A percentile compares a stretch with the other conserved stretches of the same genome.
Evolutionary conservation across 2,329 filamentous ascomycete species (phyloP).

Genomic region (Penicillium sp.): DNA sequence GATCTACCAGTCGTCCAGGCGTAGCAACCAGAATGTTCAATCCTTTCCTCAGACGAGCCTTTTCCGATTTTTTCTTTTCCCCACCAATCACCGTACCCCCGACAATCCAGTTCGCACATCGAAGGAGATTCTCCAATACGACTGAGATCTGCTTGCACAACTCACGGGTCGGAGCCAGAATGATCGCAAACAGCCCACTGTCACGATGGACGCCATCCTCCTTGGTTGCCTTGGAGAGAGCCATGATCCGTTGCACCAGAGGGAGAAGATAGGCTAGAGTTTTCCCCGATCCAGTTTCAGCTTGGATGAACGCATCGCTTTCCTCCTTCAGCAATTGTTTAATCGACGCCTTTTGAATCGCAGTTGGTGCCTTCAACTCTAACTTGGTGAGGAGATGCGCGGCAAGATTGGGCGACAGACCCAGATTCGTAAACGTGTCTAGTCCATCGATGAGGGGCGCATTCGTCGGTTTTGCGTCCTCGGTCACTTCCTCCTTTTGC

Average conservation of each 20-base stretch:
- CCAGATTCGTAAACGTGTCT: slow-evolving; percentile 81
- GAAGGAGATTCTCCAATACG: slow-evolving; percentile 78
- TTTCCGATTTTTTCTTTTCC: slow-evolving; percentile 77
- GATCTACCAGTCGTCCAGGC: slow-evolving; percentile 84
- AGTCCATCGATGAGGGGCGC: slow-evolving; percentile 81
- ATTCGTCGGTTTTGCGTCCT: slow-evolving; percentile 70
- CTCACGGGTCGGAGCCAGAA: slow-evolving; percentile 92
- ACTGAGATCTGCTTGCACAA: slow-evolving; percentile 88
- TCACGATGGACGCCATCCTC: slow-evolving; percentile 64
- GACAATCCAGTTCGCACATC: slow-evolving; percentile 92
- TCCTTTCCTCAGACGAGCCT: slow-evolving; percentile 87
- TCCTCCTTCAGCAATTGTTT: slow-evolving; percentile 75
- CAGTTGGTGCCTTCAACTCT: slow-evolving; percentile 83
- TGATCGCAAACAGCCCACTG: slow-evolving; percentile 86
- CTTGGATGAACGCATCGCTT: slow-evolving; percentile 91
- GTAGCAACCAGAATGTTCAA: slow-evolving; percentile 95
- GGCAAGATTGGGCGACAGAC: slow-evolving; percentile 75
- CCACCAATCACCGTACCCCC: slow-evolving; percentile 77
- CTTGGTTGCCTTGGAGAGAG: slow-evolving; percentile 58
- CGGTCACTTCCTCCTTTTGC: slow-evolving; percentile 41
- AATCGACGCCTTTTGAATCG: slow-evolving; percentile 88
- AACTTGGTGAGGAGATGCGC: slow-evolving; percentile 82
- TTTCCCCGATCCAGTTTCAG: slow-evolving; percentile 95
- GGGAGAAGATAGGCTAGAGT: slow-evolving; percentile 93
- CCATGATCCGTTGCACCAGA: slow-evolving; percentile 82